Evolutionary conservation across 2,329 filamentous ascomycete genomes (phyloP), one percentile per base, ranked within the genome.

Genomic region (Fusarium pseudograminearum): DNA sequence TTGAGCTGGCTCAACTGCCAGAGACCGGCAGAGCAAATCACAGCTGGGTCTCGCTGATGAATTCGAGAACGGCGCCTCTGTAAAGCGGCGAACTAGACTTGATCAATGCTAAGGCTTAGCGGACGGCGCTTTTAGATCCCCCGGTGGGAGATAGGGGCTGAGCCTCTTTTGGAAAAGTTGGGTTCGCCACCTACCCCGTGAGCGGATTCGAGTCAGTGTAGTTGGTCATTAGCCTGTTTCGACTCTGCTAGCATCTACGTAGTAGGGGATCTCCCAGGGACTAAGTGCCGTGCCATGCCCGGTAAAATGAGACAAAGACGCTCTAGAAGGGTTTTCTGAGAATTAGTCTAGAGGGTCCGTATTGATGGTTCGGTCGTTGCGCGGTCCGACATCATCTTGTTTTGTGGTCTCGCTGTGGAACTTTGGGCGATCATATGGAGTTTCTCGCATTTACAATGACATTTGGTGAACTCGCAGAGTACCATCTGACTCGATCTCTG

Each of bases 61-160:
- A 16, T 20, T 30, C 24, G 7, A 40, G 24, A 52, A 28, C n/a
- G 33, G 33, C 24, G 48, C 26, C 10, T 28, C 24, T 24, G 20
- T 40, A 6, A 26, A 40, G n/a, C 22, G 34, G 24, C 36, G 24
- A 15, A 14, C 24, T 20, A 40, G 34, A 41, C 48, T 36, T n/a
- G 48, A 36, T 16, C 34, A 24, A 40, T 52, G 24, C 34, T 52
- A 41, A 52, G 48, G 31, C 48, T 40, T 52, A 52, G 48, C 34
- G 24, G 38, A 36, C 28, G 34, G 48, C 46, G 46, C 7, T 52
- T n/a, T 52, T 41, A 52, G 48, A 28, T 52, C n/a, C 48, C 45
- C 34, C 33, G 18, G 36, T 52, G 28, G 14, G 24, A 28, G 34
- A 52, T 41, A 52, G 48, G 48, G 48, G 48, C 48, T 12, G 24